Conservation (phyloP, 2,329 filamentous ascomycete genomes). For the Alternaria triticimaculans region DNA sequence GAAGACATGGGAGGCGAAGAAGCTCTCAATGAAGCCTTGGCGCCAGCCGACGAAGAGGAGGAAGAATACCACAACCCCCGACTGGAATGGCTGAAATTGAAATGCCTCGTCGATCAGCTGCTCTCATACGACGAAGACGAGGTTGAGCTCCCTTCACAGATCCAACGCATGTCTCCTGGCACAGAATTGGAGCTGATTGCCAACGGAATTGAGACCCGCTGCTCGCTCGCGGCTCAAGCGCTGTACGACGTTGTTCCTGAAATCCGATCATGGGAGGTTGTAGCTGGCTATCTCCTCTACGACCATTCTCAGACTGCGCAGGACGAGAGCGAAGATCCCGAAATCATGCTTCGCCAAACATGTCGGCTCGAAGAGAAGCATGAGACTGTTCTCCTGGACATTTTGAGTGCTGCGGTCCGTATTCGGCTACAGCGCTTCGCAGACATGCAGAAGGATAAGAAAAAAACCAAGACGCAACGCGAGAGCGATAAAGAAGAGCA, state of each 20-base stretch:
- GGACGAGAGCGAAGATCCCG: constrained; percentile 65
- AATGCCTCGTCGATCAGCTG: constrained; percentile 85
- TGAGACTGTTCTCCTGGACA: constrained; percentile 84
- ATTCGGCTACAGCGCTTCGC: constrained; percentile 70
- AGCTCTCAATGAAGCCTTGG: constrained; percentile 74
- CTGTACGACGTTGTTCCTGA: constrained; percentile 83
- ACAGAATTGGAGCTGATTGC: constrained; percentile 60
- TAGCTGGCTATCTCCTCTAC: constrained; percentile 89
- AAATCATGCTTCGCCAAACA: constrained; percentile 70
- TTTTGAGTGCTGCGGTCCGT: constrained; percentile 83
- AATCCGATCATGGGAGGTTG: constrained; percentile 82
- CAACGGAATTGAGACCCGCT: constrained; percentile 75
- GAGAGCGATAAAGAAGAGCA: constrained; percentile 73
- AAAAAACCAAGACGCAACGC: constrained; percentile 60
- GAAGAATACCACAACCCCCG: constrained; percentile 77
- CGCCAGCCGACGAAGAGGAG: constrained; percentile 73
- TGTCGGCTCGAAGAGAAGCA: constrained; percentile 78
- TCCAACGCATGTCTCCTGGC: constrained; percentile 53
- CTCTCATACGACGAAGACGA: constrained; percentile 78
- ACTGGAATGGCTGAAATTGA: constrained; percentile 87
- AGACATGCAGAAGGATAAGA: constrained; percentile 66
- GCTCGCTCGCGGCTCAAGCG: constrained; percentile 83
- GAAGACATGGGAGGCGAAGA: constrained; percentile 87
- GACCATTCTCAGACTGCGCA: constrained; percentile 73
- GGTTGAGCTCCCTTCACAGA: constrained; percentile 61